Percentiles rank a stretch among this genome's conserved stretches.
Evolutionary conservation across 2,329 filamentous ascomycete genomes (phyloP).

Genomic region (Microsporum audouinii): DNA sequence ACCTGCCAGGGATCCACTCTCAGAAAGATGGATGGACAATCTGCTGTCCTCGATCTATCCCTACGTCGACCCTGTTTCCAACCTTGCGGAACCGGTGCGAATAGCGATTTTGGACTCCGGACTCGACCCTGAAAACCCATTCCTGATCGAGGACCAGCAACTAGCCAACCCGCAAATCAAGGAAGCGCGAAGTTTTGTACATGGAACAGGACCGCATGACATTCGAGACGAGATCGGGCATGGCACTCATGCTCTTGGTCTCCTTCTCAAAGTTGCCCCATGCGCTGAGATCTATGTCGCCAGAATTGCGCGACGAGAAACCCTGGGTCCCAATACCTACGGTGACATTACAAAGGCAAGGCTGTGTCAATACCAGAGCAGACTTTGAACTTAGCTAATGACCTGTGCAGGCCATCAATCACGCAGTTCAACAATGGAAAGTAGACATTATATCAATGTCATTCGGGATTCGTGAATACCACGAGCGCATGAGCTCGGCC

Average conservation of each 20-base stretch:
- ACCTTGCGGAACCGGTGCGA: no score
- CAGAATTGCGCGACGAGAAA: constrained; percentile 11
- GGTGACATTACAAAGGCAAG: background rate
- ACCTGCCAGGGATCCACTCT: no score
- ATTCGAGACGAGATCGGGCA: constrained; percentile 16
- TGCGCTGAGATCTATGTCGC: constrained; percentile 21
- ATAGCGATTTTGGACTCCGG: background rate
- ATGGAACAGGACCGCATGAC: background rate
- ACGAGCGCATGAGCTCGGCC: no score
- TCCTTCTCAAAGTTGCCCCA: constrained; percentile 19
- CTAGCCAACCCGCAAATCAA: background rate
- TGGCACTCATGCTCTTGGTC: constrained; percentile 19
- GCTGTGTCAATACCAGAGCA: background rate
- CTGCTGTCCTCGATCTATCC: no score
- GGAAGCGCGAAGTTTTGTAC: background rate
- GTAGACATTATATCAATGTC: no score
- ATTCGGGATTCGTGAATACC: no score
- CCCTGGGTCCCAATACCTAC: background rate
- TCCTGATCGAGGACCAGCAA: background rate
- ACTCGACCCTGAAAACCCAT: background rate
- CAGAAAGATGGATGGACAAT: no score
- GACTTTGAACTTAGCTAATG: no score
- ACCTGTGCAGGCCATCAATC: no score
- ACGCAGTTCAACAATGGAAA: no score
- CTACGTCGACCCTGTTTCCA: no score